Percentiles rank a stretch among this genome's conserved stretches.
These are phyloP conservation scores for Stevia rebaudiana DNA, from an alignment of 140 eudicot species.

Conservation along the genomic window DNA sequence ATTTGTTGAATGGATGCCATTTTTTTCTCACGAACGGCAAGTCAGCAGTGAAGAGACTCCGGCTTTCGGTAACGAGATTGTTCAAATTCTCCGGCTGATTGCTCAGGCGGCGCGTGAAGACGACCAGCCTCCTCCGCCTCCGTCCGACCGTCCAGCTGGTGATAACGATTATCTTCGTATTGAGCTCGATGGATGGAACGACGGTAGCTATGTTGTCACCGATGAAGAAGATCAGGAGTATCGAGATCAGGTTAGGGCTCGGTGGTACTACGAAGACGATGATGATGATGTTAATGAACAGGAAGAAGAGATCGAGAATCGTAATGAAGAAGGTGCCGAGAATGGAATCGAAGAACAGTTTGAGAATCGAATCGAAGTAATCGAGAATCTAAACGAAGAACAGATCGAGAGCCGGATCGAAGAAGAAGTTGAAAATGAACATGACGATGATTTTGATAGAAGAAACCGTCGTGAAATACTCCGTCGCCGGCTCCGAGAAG, in stretches of 20 bases:
- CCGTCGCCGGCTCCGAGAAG: constrained; percentile 54
- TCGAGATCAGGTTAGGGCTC: neutral
- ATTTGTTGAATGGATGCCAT: constrained; percentile 59
- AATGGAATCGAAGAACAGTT: neutral
- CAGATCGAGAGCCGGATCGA: neutral
- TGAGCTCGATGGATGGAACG: constrained; percentile 65
- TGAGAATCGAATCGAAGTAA: neutral
- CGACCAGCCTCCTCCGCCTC: constrained; percentile 71
- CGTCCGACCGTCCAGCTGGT: constrained; percentile 29
- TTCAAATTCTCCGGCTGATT: constrained; percentile 62
- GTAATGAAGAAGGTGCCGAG: neutral
- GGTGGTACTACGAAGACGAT: neutral
- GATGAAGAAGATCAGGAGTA: neutral
- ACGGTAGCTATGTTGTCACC: neutral
- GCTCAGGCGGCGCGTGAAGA: constrained; percentile 74
- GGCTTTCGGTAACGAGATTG: constrained; percentile 45
- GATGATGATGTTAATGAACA: neutral
- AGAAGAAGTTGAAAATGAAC: constrained; percentile 6
- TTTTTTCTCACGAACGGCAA: constrained; percentile 5
- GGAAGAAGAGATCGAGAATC: neutral
- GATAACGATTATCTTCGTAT: constrained; percentile 46
- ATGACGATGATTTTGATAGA: constrained; percentile 18
- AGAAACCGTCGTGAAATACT: constrained; percentile 42
- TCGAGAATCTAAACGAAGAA: neutral
- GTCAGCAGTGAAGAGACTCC: constrained; percentile 37